phyloP scores from a whole-genome alignment of 768 basidiomycete species.

The Trametes coccinea region DNA sequence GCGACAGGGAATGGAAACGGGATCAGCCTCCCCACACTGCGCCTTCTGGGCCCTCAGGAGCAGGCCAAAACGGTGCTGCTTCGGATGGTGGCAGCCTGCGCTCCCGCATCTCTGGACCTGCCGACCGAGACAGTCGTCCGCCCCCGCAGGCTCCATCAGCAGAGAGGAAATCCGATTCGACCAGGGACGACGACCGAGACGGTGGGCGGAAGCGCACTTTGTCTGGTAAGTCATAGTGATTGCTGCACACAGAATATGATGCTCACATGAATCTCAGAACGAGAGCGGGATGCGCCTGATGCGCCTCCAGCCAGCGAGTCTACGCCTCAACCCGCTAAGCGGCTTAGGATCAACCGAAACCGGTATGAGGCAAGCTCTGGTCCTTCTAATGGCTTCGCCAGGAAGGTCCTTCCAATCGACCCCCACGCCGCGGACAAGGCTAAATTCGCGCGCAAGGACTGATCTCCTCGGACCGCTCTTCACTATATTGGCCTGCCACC shows the following conservation, averaged over 20 bases:
- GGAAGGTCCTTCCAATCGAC: constrained; percentile 63
- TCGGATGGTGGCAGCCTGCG: constrained; percentile 41
- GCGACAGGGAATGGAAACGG: constrained; percentile 49
- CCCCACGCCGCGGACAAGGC: constrained; percentile 59
- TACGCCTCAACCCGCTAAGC: constrained; percentile 51
- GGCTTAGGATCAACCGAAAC: constrained; percentile 57
- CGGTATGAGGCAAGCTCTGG: constrained; percentile 39
- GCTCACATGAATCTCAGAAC: constrained; percentile 43
- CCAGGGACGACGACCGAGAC: constrained; percentile 63
- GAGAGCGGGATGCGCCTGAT: constrained; percentile 55
- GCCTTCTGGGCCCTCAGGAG: constrained; percentile 23
- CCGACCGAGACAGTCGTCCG: constrained; percentile 52
- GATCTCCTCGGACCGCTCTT: constrained; percentile 24
- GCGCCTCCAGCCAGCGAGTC: constrained; percentile 40
- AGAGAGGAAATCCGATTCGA: constrained; percentile 30
- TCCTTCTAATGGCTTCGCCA: constrained; percentile 47
- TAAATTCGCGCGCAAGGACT: constrained; percentile 56
- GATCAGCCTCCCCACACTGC: constrained; percentile 20
- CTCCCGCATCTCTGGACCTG: constrained; percentile 50
- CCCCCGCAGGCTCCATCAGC: constrained; percentile 42
- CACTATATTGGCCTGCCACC: constrained; percentile 8
- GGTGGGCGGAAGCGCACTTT: constrained; percentile 60
- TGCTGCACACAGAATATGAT: neutral
- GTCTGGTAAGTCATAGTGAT: constrained; percentile 53
- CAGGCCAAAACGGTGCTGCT: constrained; percentile 14